Percentiles rank a stretch among this genome's conserved stretches.
Evolutionary conservation across 495 filamentous ascomycete genomes (phyloP).

Genomic region (Penicillium robsamsonii): DNA sequence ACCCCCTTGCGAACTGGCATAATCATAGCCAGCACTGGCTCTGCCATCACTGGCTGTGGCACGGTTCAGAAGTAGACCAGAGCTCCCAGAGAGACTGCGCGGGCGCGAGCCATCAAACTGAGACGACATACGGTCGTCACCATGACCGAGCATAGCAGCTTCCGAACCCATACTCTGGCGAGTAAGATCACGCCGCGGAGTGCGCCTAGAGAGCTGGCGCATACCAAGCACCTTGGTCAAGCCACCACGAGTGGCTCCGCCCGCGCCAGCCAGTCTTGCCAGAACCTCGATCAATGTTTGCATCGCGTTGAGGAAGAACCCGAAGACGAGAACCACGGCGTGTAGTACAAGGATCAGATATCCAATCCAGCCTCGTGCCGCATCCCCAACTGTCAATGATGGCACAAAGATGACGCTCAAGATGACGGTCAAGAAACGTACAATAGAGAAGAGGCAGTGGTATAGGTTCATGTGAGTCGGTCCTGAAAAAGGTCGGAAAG

Average conservation of each 20-base stretch:
- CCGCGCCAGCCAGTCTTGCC: constrained; percentile 76
- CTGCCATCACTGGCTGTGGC: constrained; percentile 48
- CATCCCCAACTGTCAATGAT: constrained; percentile 70
- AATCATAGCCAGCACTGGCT: constrained; percentile 45
- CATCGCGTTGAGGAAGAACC: constrained; percentile 88
- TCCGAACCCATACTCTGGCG: constrained; percentile 77
- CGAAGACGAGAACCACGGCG: constrained; percentile 82
- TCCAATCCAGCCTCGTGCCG: constrained; percentile 88
- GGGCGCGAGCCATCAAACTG: constrained; percentile 65
- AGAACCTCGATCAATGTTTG: constrained; percentile 86
- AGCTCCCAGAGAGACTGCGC: constrained; percentile 81
- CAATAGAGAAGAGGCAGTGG: constrained; percentile 76
- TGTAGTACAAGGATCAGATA: constrained; percentile 89
- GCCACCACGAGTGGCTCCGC: constrained; percentile 80
- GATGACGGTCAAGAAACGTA: constrained; percentile 76
- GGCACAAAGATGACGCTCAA: constrained; percentile 87
- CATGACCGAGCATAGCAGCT: constrained; percentile 71
- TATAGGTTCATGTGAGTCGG: constrained; percentile 98
- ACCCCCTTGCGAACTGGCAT: constrained; percentile 46
- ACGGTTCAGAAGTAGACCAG: constrained; percentile 66
- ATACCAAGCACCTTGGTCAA: constrained; percentile 88
- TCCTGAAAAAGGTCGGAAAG: constrained; percentile 84
- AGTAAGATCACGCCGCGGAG: constrained; percentile 57
- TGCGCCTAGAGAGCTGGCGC: constrained; percentile 82
- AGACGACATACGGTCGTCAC: constrained; percentile 62